Conservation (phyloP, 1,284 basidiomycete species). For the Irpex sp. region DNA sequence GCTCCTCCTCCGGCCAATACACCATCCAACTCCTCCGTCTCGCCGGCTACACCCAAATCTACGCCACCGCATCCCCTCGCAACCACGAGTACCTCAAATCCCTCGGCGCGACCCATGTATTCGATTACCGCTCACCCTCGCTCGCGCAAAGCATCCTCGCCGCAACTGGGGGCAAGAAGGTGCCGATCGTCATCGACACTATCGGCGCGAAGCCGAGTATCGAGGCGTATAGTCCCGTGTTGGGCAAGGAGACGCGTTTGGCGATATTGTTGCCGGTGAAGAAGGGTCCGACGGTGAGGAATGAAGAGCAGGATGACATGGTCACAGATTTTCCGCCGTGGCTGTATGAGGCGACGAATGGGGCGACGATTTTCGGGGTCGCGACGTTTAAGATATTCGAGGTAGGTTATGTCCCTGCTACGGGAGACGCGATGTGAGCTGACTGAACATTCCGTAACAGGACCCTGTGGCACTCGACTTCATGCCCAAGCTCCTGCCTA, state of each 20-base stretch:
- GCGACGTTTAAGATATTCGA: background rate
- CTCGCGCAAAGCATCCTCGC: conserved; percentile 36
- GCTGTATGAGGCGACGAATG: background rate
- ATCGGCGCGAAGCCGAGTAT: conserved; percentile 35
- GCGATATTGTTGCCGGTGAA: conserved; percentile 47
- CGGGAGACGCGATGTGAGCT: background rate
- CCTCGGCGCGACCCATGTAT: conserved; percentile 41
- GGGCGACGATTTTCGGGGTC: background rate
- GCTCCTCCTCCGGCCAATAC: conserved; percentile 51
- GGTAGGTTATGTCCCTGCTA: background rate
- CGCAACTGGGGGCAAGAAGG: conserved; percentile 30
- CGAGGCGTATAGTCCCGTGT: conserved; percentile 28
- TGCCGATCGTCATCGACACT: conserved; percentile 36
- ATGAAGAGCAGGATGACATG: background rate
- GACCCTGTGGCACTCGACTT: conserved; percentile 1
- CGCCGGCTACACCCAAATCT: conserved; percentile 46
- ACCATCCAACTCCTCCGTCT: conserved; percentile 47
- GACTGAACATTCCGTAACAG: background rate
- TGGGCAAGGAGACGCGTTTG: conserved; percentile 32
- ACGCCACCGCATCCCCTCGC: conserved; percentile 45
- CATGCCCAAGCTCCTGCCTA: conserved; percentile 3
- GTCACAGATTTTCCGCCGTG: background rate
- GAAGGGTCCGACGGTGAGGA: conserved; percentile 14
- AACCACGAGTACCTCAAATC: conserved; percentile 41
- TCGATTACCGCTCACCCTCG: conserved; percentile 46